Evolutionary conservation across 495 filamentous ascomycete species (phyloP).

Genomic region (Hypoxylon lenormandii): DNA sequence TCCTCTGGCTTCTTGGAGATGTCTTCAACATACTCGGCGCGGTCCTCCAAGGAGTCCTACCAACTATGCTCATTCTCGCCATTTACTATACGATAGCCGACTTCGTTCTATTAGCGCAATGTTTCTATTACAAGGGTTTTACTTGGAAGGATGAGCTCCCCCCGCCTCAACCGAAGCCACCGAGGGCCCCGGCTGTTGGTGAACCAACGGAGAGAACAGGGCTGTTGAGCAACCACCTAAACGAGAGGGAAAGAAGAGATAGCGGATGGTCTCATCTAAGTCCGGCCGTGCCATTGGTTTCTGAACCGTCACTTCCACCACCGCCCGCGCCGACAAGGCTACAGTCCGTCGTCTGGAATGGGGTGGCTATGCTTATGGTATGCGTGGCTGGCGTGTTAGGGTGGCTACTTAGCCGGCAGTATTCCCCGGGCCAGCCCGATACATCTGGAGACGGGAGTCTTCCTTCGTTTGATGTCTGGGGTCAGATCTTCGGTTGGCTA

Average conservation of each 20-base stretch:
- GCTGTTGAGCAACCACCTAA: constrained; percentile 48
- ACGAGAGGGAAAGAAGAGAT: constrained; percentile 59
- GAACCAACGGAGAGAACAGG: constrained; percentile 59
- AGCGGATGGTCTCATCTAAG: constrained; percentile 75
- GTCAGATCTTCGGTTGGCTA: constrained; percentile 87
- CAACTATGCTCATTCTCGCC: constrained; percentile 94
- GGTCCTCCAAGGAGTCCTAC: constrained; percentile 90
- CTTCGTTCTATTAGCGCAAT: constrained; percentile 85
- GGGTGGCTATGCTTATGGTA: constrained; percentile 77
- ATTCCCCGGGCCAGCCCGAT: constrained; percentile 37
- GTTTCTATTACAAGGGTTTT: constrained; percentile 92
- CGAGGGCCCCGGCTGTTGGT: constrained; percentile 17
- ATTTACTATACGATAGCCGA: constrained; percentile 96
- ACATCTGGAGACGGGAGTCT: constrained; percentile 40
- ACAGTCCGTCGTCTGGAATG: constrained; percentile 76
- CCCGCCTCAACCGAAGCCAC: constrained; percentile 42
- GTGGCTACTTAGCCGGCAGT: constrained; percentile 77
- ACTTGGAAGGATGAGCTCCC: constrained; percentile 70
- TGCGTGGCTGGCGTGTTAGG: constrained; percentile 83
- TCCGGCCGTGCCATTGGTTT: constrained; percentile 77
- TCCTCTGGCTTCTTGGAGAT: constrained; percentile 92
- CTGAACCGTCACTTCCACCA: constrained; percentile 50
- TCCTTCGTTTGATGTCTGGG: constrained; percentile 75
- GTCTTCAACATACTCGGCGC: constrained; percentile 96
- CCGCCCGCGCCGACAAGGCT: constrained; percentile 59